Percentiles rank a stretch among this genome's conserved stretches.
Evolutionary conservation across 1,139 yeast species (phyloP).

Genomic region (Hemisphaericaspora xylofermentans): DNA sequence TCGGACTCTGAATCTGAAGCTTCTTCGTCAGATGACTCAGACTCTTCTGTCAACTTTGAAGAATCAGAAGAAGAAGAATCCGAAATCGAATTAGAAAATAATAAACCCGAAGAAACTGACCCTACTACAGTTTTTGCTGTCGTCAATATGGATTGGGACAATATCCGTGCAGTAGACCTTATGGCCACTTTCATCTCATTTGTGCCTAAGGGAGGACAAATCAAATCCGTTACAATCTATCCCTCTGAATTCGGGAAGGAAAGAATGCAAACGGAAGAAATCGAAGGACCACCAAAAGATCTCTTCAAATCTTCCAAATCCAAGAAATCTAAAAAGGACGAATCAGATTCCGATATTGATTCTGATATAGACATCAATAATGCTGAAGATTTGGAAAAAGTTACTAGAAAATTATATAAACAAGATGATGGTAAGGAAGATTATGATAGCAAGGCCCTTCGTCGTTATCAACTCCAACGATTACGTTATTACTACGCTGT

Average conservation of each 20-base stretch:
- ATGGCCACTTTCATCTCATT: constrained; percentile 90
- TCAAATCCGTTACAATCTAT: constrained; percentile 69
- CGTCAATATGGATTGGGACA: constrained; percentile 98
- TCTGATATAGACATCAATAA: constrained; percentile 46
- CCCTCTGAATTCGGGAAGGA: constrained; percentile 95
- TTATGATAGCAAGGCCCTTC: constrained; percentile 65
- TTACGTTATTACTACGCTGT: constrained; percentile 89
- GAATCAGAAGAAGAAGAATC: constrained; percentile 40
- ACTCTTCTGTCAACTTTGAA: constrained; percentile 13
- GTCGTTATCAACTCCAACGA: constrained; percentile 85
- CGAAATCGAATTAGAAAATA: constrained; percentile 55
- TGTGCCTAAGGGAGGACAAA: constrained; percentile 73
- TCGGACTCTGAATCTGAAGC: constrained; percentile 21
- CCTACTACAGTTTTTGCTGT: constrained; percentile 83
- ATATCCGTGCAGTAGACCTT: constrained; percentile 78
- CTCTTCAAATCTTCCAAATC: constrained; percentile 52
- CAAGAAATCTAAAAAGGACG: constrained; percentile 21
- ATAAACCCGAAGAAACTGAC: constrained; percentile 78
- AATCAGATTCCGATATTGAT: constrained; percentile 42
- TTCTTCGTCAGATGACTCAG: constrained; percentile 29
- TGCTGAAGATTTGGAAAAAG: constrained; percentile 45
- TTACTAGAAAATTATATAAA: constrained; percentile 67
- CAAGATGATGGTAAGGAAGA: constrained; percentile 73
- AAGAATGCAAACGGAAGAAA: constrained; percentile 85
- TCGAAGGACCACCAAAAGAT: constrained; percentile 91